Conservation (phyloP, 345 rosid species). For the Tarenaya hassleriana region DNA sequence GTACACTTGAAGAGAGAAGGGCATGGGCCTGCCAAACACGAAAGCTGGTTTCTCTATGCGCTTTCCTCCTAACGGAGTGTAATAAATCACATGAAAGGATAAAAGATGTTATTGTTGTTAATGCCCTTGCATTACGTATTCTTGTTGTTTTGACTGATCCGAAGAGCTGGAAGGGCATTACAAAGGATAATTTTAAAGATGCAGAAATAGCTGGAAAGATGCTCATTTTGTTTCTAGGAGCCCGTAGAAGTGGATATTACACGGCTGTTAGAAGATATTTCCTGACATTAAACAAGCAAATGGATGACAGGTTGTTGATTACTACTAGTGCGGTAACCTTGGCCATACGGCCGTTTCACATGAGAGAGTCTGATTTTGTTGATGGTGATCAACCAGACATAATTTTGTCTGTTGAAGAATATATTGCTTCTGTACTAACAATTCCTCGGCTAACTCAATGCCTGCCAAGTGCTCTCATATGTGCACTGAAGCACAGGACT, state of each 20-base stretch:
- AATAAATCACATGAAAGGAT: constrained; percentile 33
- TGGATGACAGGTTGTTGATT: constrained; percentile 66
- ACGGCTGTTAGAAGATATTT: constrained; percentile 57
- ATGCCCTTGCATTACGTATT: constrained; percentile 59
- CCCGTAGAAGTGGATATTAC: constrained; percentile 59
- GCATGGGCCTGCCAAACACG: constrained; percentile 60
- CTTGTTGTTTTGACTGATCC: constrained; percentile 62
- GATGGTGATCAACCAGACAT: constrained; percentile 24
- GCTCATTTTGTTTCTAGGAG: constrained; percentile 60
- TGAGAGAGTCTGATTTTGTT: constrained; percentile 27
- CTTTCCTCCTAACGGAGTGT: constrained; percentile 52
- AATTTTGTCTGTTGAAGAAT: constrained; percentile 44
- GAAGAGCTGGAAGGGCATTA: constrained; percentile 59
- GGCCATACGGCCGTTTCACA: constrained; percentile 77
- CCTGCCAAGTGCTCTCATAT: constrained; percentile 66
- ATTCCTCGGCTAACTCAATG: constrained; percentile 66
- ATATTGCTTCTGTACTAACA: constrained; percentile 55
- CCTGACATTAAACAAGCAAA: constrained; percentile 36
- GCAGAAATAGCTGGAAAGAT: constrained; percentile 52
- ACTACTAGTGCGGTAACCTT: constrained; percentile 73
- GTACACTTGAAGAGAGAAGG: constrained; percentile 60
- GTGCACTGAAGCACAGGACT: constrained; percentile 80
- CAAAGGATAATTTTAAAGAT: constrained; percentile 33
- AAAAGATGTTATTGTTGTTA: constrained; percentile 42
- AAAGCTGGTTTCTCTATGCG: constrained; percentile 58